Base-by-base conservation (phyloP, 208 protist species). In the Lotmaria passim region DNA sequence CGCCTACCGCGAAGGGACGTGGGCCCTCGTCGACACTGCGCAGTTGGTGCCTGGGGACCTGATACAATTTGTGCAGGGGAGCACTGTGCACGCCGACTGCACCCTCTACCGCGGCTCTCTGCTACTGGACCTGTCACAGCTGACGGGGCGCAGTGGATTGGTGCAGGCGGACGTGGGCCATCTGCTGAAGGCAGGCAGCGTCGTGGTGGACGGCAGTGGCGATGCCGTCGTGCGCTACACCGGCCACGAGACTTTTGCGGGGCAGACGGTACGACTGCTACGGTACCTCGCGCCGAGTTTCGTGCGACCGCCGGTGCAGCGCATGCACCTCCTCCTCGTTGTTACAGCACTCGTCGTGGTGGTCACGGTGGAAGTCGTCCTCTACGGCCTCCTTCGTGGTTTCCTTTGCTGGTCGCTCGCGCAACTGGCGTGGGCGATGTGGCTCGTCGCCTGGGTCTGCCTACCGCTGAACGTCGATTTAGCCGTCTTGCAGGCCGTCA, bases 111-210 rank as follows among this genome's bases (percentile, higher is more conserved):
- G 60, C 31, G 88, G 77, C 17, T 62, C 72, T 3, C 51, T 97
- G 14, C 87, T 94, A 30, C 72, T 97, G 10, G 95, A 98, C 50
- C 23, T 61, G 73, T 81, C 89, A 0, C 79, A 87, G 8, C 71
- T 98, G 6, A 98, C 96, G 8, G 97, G 96, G 28, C 94, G 98
- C 61, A 98, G 94, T 0, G 74, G 96, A 0, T 87, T 96, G 8
- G 90, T 96, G 0, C 76, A 61, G 19, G 91, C 86, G 58, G 78
- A 68, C 30, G n/a, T 60, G 14, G 94, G 82, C 10, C 85, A 96
- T 24, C 70, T 89, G 64, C 77, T 86, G 30, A 94, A 89, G 59
- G 92, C 94, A 50, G 94, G 96, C 14, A 87, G 89, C 6, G 79
- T 64, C 23, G 76, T 88, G 11, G 78, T 90, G 34, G 75, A 81